A percentile compares a stretch with the other conserved stretches of the same genome.
Conservation (phyloP, 1,284 basidiomycete species). For the Boletus holoroseus region DNA sequence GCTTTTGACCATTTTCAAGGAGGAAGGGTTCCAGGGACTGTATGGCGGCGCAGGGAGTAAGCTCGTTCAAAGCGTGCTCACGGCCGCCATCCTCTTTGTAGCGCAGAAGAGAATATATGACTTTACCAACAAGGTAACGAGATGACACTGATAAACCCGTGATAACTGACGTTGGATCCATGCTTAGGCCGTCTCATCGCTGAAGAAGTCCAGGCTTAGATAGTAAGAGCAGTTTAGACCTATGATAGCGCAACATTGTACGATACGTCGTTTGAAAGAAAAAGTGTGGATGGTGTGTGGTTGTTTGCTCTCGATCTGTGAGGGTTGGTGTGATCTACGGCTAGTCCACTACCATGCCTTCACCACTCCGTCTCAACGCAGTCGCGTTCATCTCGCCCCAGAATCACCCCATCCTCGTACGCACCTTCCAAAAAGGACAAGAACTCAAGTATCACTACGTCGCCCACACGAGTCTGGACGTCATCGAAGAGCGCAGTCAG, state of each 20-base stretch:
- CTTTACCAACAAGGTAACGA: conserved; percentile 53
- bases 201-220: conserved; percentile 10
- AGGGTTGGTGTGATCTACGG: no score
- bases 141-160: background rate
- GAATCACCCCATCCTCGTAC: conserved; percentile 74
- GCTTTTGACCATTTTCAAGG: conserved; percentile 62
- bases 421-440: conserved; percentile 62
- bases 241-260: background rate
- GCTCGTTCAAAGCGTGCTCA: conserved; percentile 83
- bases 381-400: conserved; percentile 77
- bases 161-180: conserved; percentile 1
- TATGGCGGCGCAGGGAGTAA: conserved; percentile 85
- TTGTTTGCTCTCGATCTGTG: background rate
- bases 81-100: conserved; percentile 85
- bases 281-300: background rate
- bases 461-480: conserved; percentile 71
- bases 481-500: conserved; percentile 66
- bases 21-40: conserved; percentile 75
- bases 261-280: background rate
- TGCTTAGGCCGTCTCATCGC: conserved; percentile 16
- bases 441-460: conserved; percentile 79
- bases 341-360: conserved; percentile 35
- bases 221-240: background rate
- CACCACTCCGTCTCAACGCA: conserved; percentile 63
- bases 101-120: conserved; percentile 76